Evolutionary conservation across 2,329 filamentous ascomycete species (phyloP).

Genomic region (Curvularia sp.): DNA sequence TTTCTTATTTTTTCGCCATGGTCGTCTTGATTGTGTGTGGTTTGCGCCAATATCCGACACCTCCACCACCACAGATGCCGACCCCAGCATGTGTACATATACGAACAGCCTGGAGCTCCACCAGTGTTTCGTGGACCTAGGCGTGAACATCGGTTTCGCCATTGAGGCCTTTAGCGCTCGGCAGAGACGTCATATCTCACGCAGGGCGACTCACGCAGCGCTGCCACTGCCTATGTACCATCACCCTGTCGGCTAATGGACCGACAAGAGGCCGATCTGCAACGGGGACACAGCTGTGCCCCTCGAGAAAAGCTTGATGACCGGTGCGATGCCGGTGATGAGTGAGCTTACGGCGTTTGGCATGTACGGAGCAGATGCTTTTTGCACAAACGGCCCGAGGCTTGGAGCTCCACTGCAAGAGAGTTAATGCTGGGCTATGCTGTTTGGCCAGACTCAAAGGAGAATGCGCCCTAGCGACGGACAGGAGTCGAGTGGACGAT

Average conservation of each 20-base stretch:
- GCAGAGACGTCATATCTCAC: constrained; percentile 8
- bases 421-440: constrained; percentile 2
- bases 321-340: constrained; percentile 27
- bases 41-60: background rate
- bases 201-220: background rate
- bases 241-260: constrained; percentile 9
- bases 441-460: background rate
- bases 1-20: background rate
- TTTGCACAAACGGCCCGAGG: constrained; percentile 14
- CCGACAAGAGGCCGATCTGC: constrained; percentile 6
- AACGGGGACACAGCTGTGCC: background rate
- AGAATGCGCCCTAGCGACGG: background rate
- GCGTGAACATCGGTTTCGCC: background rate
- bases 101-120: background rate
- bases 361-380: constrained; percentile 18
- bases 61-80: background rate
- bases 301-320: constrained; percentile 19
- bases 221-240: background rate
- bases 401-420: constrained; percentile 19
- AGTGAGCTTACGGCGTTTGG: constrained; percentile 14
- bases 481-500: background rate
- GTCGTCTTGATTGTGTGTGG: background rate
- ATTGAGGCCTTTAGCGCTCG: background rate
- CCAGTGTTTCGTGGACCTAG: background rate
- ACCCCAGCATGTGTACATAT: background rate